Conservation (phyloP, 495 filamentous ascomycete species). For the Parathielavia hyrcaniae region DNA sequence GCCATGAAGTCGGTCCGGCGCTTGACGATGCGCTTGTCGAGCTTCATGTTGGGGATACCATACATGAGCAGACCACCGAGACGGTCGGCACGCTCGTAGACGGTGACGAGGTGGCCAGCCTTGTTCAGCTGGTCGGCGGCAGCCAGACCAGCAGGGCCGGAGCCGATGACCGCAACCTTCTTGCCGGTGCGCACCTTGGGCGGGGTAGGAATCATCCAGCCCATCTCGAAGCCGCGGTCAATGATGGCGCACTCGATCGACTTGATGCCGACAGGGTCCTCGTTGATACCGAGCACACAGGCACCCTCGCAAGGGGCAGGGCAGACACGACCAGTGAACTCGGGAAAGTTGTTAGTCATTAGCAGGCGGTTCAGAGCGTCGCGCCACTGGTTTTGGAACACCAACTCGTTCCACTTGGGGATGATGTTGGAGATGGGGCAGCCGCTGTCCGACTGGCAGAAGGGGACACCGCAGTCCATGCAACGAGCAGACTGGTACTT, state of each 20-base stretch:
- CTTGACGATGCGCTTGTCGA: conserved; percentile 97
- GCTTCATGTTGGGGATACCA: conserved; percentile 99
- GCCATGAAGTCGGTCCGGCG: conserved; percentile 95
- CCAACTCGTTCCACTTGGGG: conserved; percentile 96
- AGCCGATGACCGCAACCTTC: conserved; percentile 87
- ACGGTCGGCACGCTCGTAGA: conserved; percentile 94
- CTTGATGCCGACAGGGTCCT: conserved; percentile 97
- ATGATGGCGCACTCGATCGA: conserved; percentile 99
- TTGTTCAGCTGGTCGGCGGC: conserved; percentile 94
- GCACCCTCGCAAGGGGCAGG: conserved; percentile 97
- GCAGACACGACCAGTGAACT: conserved; percentile 98
- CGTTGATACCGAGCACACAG: conserved; percentile 96
- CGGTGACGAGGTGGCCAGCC: conserved; percentile 82
- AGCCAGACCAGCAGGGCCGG: conserved; percentile 87
- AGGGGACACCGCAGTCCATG: conserved; percentile 99
- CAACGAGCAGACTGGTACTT: conserved; percentile 98
- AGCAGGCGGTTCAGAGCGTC: conserved; percentile 91
- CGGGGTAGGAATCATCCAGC: conserved; percentile 90
- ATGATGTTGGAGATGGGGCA: conserved; percentile 99
- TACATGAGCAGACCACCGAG: conserved; percentile 95
- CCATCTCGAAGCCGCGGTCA: conserved; percentile 97
- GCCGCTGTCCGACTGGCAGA: conserved; percentile 96
- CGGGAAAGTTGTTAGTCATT: conserved; percentile 99
- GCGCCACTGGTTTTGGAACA: conserved; percentile 83
- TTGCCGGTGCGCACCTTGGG: conserved; percentile 82